Percentiles rank a stretch among this genome's conserved stretches.
These are phyloP conservation scores for Cryomyces antarcticus DNA, from an alignment of 495 filamentous ascomycete species.

Conservation along the genomic window DNA sequence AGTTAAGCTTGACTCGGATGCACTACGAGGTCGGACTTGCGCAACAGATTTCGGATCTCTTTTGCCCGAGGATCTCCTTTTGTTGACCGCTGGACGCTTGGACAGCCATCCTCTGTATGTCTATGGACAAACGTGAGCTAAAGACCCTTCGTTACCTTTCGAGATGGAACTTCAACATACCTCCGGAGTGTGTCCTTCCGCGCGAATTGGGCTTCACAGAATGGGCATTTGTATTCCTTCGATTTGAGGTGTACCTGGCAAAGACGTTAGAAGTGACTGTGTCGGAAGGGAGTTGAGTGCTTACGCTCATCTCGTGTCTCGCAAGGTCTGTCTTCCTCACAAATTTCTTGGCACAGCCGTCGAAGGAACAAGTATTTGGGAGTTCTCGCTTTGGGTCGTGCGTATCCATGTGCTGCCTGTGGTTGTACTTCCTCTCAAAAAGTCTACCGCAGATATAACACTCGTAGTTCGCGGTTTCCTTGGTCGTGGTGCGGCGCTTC, in stretches of 20 bases:
- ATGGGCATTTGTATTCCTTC: constrained; percentile 47
- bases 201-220: constrained; percentile 56
- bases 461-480: constrained; percentile 54
- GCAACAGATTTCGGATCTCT: too few relatives aligned
- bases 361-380: constrained; percentile 42
- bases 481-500: constrained; percentile 40
- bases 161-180: constrained; percentile 22
- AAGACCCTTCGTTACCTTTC: too few relatives aligned
- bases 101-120: constrained; percentile 68
- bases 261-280: constrained; percentile 1
- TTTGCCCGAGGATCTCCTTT: too few relatives aligned
- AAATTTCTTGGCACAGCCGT: constrained; percentile 52
- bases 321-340: constrained; percentile 70
- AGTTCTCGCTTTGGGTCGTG: constrained; percentile 61
- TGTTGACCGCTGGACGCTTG: too few relatives aligned
- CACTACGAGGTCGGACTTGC: too few relatives aligned
- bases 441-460: constrained; percentile 60
- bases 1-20: too few relatives aligned
- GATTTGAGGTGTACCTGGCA: constrained; percentile 48
- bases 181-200: constrained; percentile 68
- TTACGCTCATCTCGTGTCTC: constrained; percentile 62
- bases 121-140: constrained; percentile 20
- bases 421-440: constrained; percentile 81
- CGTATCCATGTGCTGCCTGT: constrained; percentile 73
- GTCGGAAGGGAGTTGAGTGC: constrained; percentile 8